Percentiles rank a stretch among this genome's conserved stretches.
phyloP scores from a whole-genome alignment of 2,329 filamentous ascomycete genomes.

The Trichoderma hamatum region DNA sequence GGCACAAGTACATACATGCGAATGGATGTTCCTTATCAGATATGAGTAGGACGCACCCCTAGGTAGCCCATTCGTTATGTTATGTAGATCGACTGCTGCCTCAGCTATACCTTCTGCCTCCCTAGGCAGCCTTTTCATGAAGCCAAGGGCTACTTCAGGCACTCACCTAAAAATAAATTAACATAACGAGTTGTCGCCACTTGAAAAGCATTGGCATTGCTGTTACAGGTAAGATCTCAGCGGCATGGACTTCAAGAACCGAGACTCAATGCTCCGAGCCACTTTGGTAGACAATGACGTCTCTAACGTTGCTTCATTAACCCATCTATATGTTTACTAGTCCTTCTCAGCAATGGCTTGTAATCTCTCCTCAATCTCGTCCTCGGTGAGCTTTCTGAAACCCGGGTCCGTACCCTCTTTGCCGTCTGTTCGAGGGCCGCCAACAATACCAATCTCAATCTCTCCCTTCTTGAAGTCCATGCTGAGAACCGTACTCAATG shows the following conservation, averaged over 20 bases:
- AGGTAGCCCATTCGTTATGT: not conserved
- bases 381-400: conserved; percentile 90
- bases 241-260: not conserved
- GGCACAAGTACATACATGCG: not conserved
- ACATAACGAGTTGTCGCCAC: not conserved
- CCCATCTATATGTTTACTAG: conserved; percentile 52
- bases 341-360: conserved; percentile 99
- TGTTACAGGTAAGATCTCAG: not conserved
- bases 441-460: conserved; percentile 96
- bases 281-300: not conserved
- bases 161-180: not conserved
- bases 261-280: not conserved
- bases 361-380: conserved; percentile 97
- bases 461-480: conserved; percentile 99
- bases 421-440: conserved; percentile 80
- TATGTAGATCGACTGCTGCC: not conserved
- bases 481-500: conserved; percentile 92
- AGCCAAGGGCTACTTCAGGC: not conserved
- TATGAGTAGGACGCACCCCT: not conserved
- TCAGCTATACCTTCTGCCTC: not conserved
- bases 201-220: not conserved
- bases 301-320: conserved; percentile 28
- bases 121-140: not conserved
- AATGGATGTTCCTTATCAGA: not conserved
- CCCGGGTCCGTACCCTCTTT: conserved; percentile 76